Base-by-base conservation (phyloP, 345 rosid genomes). In the Balakata baccata region DNA sequence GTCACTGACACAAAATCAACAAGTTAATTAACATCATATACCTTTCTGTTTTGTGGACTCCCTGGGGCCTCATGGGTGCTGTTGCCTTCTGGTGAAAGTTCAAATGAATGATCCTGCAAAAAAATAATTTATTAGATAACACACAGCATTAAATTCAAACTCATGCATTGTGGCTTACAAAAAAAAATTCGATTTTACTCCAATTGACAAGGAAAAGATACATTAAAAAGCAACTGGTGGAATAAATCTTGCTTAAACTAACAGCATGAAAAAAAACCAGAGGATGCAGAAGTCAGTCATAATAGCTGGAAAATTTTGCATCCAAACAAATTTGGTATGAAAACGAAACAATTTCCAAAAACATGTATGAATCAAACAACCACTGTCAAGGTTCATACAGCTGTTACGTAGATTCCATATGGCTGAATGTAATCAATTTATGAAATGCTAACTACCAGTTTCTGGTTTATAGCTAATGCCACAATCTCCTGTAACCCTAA, bases 11-110 rank as follows among this genome's bases (percentile, higher is more conserved):
- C 43, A 64, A 43, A 1, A 29, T 29, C 23, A 14, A 41, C 47
- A 23, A 72, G 6, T 39, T 69, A 9, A 25, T 57, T 11, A 29
- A 29, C 34, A 29, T 29, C 34, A 29, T 29, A 57, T 59, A 75
- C 82, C 82, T 73, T 86, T 17, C 83, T 85, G 81, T 65, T 77
- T 72, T 78, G 79, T 77, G 88, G 84, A 79, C 86, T 80, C 66
- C 88, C 85, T 16, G 82, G 77, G 77, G 87, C 77, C 81, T 89
- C 86, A 45, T 45, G 18, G 43, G 73, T 77, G 67, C 77, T 81
- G 18, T 82, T 90, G 16, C 49, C 76, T 73, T 75, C 82, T 37
- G 64, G 43, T 50, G 80, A 74, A 57, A 57, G 80, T 66, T 81
- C 79, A 29, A 74, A 70, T 68, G 79, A 80, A 75, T 74, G 83